Evolutionary conservation across 2,329 filamentous ascomycete genomes (phyloP), one percentile per base, ranked within the genome.

Genomic region (Curvularia sp.): DNA sequence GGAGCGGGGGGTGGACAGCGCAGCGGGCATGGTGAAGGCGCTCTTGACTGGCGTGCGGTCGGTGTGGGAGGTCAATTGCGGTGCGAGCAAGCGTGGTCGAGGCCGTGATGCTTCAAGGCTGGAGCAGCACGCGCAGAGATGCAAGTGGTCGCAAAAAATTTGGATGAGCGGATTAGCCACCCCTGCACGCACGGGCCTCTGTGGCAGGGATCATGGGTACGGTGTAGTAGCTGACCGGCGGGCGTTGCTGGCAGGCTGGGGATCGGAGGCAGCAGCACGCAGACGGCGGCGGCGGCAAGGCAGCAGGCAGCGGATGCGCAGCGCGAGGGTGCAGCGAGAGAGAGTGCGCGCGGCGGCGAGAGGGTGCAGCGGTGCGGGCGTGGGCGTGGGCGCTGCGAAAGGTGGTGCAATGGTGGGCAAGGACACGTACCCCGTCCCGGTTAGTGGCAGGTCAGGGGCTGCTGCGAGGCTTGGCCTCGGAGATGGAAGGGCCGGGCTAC

Each of bases 11-110:
- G 53, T 63, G 49, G 73, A 65, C 53, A 75, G 67, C 20, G 72
- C 65, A 58, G 75, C 73, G 30, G 74, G 72, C 74, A 78, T 78
- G 15, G 33, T 49, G 31, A 5, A 46, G n/a, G 7, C n/a, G 26
- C 41, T 13, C 28, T 6, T 1, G 13, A 18, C 22, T 9, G 24
- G 18, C 15, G 2, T 10, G 12, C 43, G 26, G 43, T 10, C 26
- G 42, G 31, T 5, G 31, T 28, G 13, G 3, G 6, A 38, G 26
- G 24, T 38, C 20, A 31, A 31, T 24, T 30, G 43, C 35, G 39
- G n/a, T 9, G 57, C 31, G 33, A 28, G 26, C 42, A 31, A 28
- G 24, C 46, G 30, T 20, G 47, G 39, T 55, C 54, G 43, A 51
- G 52, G 56, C 56, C 30, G 52, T 42, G 35, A 38, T 55, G 53